These are phyloP conservation scores for Aspergillus unguis DNA, from an alignment of 2,329 filamentous ascomycete genomes.

Conservation along the genomic window DNA sequence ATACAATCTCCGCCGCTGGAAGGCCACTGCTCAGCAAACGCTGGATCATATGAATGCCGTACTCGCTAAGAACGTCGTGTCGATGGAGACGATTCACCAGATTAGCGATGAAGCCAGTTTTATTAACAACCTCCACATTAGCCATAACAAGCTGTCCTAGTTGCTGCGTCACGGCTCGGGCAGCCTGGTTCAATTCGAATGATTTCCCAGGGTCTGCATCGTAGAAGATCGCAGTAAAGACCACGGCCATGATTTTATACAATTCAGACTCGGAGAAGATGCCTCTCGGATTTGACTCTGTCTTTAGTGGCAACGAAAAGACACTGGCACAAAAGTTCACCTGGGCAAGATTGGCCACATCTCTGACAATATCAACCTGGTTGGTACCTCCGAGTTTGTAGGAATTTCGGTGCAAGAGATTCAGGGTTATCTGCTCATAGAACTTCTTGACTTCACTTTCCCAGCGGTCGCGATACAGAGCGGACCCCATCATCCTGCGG, in stretches of 20 bases:
- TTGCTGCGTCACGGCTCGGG: conserved; percentile 46
- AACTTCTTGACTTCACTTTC: conserved; percentile 45
- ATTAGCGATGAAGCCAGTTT: conserved; percentile 40
- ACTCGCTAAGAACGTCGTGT: conserved; percentile 47
- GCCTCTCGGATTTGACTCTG: conserved; percentile 48
- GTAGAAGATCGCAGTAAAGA: conserved; percentile 55
- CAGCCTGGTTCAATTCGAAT: conserved; percentile 51
- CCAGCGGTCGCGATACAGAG: conserved; percentile 47
- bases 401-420: conserved; percentile 44
- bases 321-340: conserved; percentile 55
- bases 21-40: conserved; percentile 49
- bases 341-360: conserved; percentile 52
- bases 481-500: conserved; percentile 42
- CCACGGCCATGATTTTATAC: conserved; percentile 51
- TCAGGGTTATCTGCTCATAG: conserved; percentile 48
- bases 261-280: conserved; percentile 55
- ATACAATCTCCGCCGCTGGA: conserved; percentile 51
- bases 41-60: conserved; percentile 56
- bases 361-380: conserved; percentile 49
- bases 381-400: conserved; percentile 46
- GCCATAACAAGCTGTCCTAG: conserved; percentile 51
- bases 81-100: conserved; percentile 42
- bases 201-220: conserved; percentile 53
- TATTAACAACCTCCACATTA: conserved; percentile 47
- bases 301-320: conserved; percentile 57